phyloP scores from a whole-genome alignment of 768 basidiomycete genomes.

The Rhizopogon vesiculosus region DNA sequence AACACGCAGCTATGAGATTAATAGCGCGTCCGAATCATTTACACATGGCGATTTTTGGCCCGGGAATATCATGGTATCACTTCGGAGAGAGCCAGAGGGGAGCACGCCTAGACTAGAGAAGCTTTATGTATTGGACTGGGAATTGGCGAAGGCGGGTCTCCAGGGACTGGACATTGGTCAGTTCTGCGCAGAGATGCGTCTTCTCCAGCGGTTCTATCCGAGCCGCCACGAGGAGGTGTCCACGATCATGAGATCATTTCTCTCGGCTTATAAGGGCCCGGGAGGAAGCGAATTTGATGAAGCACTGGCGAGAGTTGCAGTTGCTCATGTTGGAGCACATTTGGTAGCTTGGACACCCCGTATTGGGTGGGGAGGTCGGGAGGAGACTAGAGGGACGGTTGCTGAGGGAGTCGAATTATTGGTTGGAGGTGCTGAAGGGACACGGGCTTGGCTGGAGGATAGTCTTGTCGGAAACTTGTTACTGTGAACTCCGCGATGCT shows the following conservation, averaged over 20 bases:
- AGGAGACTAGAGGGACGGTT: slow-evolving; percentile 44
- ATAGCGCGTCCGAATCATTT: slow-evolving; percentile 24
- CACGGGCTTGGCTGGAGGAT: slow-evolving; percentile 17
- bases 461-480: slow-evolving; percentile 25
- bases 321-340: slow-evolving; percentile 53
- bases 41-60: slow-evolving; percentile 68
- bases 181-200: slow-evolving; percentile 55
- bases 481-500: neutral
- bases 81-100: slow-evolving; percentile 25
- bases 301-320: slow-evolving; percentile 29
- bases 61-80: slow-evolving; percentile 54
- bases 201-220: slow-evolving; percentile 43
- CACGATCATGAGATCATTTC: slow-evolving; percentile 38
- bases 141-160: slow-evolving; percentile 53
- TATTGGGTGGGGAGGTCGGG: slow-evolving; percentile 43
- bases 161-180: slow-evolving; percentile 60
- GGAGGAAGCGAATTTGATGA: slow-evolving; percentile 17
- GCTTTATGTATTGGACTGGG: slow-evolving; percentile 62
- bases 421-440: slow-evolving; percentile 26
- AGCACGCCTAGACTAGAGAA: slow-evolving; percentile 27
- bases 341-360: slow-evolving; percentile 47
- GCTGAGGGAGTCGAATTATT: slow-evolving; percentile 44
- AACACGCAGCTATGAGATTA: slow-evolving; percentile 26
- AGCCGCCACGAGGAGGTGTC: slow-evolving; percentile 31
- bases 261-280: slow-evolving; percentile 35